Conservation (phyloP, 208 protist genomes). For the Leishmania major region DNA sequence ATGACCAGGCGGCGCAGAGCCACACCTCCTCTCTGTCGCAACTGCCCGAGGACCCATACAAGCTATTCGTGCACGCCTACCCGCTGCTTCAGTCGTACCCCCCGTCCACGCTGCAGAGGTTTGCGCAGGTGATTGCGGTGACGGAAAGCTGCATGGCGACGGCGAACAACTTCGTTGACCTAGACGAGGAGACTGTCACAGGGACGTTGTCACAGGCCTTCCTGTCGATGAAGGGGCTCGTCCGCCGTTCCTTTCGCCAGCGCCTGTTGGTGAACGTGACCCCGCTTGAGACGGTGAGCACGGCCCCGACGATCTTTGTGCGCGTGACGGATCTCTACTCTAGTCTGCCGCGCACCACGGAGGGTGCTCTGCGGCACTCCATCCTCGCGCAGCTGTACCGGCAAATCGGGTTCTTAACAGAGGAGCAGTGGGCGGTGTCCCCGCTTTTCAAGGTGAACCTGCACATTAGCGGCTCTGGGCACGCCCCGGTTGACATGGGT, state of each 20-base stretch:
- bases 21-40: slow-evolving; percentile 22
- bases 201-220: slow-evolving; percentile 76
- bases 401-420: slow-evolving; percentile 80
- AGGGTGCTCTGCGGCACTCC: slow-evolving; percentile 80
- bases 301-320: slow-evolving; percentile 64
- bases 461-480: slow-evolving; percentile 73
- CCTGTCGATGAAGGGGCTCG: slow-evolving; percentile 81
- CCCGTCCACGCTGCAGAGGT: slow-evolving; percentile 36
- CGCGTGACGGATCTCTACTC: slow-evolving; percentile 78
- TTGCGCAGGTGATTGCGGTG: slow-evolving; percentile 72
- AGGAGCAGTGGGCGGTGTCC: slow-evolving; percentile 56
- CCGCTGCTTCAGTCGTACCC: slow-evolving; percentile 46
- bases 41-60: slow-evolving; percentile 32
- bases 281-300: slow-evolving; percentile 46
- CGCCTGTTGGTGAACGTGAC: slow-evolving; percentile 78
- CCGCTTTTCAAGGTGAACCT: slow-evolving; percentile 89
- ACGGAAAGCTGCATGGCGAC: slow-evolving; percentile 92
- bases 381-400: slow-evolving; percentile 86
- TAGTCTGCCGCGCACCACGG: slow-evolving; percentile 66
- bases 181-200: slow-evolving; percentile 72
- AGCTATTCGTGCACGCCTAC: slow-evolving; percentile 52
- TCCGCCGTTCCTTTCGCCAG: slow-evolving; percentile 77
- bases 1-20: slow-evolving; percentile 25
- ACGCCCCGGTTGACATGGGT: slow-evolving; percentile 87
- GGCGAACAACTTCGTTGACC: slow-evolving; percentile 83